Evolutionary conservation across 2,329 filamentous ascomycete species (phyloP).

Genomic region (Clonostachys rosea): DNA sequence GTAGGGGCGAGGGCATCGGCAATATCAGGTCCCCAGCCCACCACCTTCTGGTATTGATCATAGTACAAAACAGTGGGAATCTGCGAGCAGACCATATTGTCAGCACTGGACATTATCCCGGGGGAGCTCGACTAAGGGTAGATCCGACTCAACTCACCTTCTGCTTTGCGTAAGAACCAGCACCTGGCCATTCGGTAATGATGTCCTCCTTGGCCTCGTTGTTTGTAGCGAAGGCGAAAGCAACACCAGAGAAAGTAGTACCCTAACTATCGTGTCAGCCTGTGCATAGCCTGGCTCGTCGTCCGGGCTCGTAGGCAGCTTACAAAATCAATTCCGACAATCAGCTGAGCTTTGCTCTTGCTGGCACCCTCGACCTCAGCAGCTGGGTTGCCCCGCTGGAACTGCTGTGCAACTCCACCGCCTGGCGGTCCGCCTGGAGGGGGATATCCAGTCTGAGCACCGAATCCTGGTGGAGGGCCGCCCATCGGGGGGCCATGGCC

Average conservation of each 20-base stretch:
- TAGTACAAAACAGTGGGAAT: conserved; percentile 99
- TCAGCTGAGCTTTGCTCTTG: conserved; percentile 91
- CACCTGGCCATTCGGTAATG: conserved; percentile 97
- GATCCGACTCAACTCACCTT: conserved; percentile 59
- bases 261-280: conserved; percentile 49
- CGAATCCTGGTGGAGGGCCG: conserved; percentile 34
- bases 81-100: conserved; percentile 37
- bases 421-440: conserved; percentile 24
- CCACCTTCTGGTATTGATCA: conserved; percentile 98
- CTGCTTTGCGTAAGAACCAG: conserved; percentile 96
- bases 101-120: not conserved
- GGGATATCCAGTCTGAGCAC: conserved; percentile 40
- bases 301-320: conserved; percentile 20
- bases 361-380: conserved; percentile 83
- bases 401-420: conserved; percentile 32
- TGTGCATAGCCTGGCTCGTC: not conserved
- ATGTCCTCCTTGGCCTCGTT: conserved; percentile 98
- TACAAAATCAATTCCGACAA: conserved; percentile 98
- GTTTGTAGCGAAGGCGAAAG: conserved; percentile 95
- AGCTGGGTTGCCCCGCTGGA: conserved; percentile 41
- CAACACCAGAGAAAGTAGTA: conserved; percentile 96
- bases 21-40: conserved; percentile 99
- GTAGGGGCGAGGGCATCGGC: conserved; percentile 94
- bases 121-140: not conserved
- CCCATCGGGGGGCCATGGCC: conserved; percentile 25